phyloP scores from a whole-genome alignment of 2,329 filamentous ascomycete species.

The Colletotrichum salicis region DNA sequence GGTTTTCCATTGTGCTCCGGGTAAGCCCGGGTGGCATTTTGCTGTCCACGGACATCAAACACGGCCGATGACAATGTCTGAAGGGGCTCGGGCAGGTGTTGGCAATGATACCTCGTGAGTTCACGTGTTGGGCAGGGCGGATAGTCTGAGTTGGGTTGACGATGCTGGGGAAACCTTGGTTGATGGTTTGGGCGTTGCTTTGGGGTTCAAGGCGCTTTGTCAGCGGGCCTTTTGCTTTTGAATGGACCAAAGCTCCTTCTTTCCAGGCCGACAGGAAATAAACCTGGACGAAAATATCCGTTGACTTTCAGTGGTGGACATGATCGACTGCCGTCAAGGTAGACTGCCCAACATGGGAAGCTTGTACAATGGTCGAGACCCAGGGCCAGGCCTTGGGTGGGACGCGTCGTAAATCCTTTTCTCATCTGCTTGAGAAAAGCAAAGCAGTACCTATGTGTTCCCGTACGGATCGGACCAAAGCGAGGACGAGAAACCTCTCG shows the following conservation, averaged over 20 bases:
- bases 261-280: slow-evolving; percentile 1
- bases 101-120: slow-evolving; percentile 28
- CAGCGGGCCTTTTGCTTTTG: slow-evolving; percentile 13
- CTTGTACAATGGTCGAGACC: not conserved
- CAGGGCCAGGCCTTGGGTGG: not conserved
- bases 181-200: not conserved
- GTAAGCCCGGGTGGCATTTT: not conserved
- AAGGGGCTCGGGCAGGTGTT: slow-evolving; percentile 17
- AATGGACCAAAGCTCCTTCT: not conserved
- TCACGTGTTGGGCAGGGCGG: slow-evolving; percentile 24
- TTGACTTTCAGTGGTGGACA: not conserved
- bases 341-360: not conserved
- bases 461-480: not conserved
- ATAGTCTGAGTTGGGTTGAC: slow-evolving; percentile 20
- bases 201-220: slow-evolving; percentile 20
- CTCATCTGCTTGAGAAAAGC: not conserved
- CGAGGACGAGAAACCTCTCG: slow-evolving; percentile 3
- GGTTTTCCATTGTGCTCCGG: slow-evolving; percentile 10
- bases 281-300: not conserved
- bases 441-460: not conserved
- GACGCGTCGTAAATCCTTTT: not conserved
- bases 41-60: not conserved
- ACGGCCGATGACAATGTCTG: slow-evolving; percentile 20
- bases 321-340: slow-evolving; percentile 12
- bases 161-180: slow-evolving; percentile 22